Percentiles rank a stretch among this genome's conserved stretches.
These are phyloP conservation scores for Stenocarpella maydis DNA, from an alignment of 2,329 filamentous ascomycete genomes.

Conservation along the genomic window DNA sequence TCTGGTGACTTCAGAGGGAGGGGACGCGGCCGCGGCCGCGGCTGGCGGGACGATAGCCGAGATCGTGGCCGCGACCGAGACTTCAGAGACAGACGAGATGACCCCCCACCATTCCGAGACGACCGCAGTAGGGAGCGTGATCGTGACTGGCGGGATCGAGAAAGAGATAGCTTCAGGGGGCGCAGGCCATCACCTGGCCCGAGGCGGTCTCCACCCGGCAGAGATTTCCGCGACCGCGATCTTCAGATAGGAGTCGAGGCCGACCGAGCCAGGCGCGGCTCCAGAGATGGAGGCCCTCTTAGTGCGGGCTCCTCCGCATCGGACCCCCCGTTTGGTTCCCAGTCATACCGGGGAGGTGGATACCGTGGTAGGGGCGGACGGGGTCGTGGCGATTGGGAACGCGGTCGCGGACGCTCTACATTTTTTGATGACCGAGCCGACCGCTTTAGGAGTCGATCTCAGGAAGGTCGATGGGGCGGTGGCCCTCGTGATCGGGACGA, in stretches of 20 bases:
- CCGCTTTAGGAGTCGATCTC: conserved; percentile 72
- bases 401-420: conserved; percentile 57
- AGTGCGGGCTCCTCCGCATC: conserved; percentile 77
- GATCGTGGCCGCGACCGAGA: conserved; percentile 69
- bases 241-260: conserved; percentile 71
- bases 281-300: conserved; percentile 72
- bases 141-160: conserved; percentile 60
- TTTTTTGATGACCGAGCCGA: conserved; percentile 68
- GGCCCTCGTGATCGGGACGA: conserved; percentile 54
- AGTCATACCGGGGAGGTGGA: conserved; percentile 63
- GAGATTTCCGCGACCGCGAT: conserved; percentile 70
- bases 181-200: conserved; percentile 68
- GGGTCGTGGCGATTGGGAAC: conserved; percentile 55
- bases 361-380: conserved; percentile 63
- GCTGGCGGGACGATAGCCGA: conserved; percentile 69
- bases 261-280: conserved; percentile 72
- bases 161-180: conserved; percentile 63
- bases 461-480: conserved; percentile 65
- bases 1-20: conserved; percentile 70
- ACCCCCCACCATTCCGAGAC: conserved; percentile 59
- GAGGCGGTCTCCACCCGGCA: conserved; percentile 69
- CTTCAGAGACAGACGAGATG: conserved; percentile 63
- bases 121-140: conserved; percentile 68
- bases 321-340: conserved; percentile 67
- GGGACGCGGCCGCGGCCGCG: conserved; percentile 61